Evolutionary conservation across 345 rosid species (phyloP).

Genomic region (Carallia pectinifolia): DNA sequence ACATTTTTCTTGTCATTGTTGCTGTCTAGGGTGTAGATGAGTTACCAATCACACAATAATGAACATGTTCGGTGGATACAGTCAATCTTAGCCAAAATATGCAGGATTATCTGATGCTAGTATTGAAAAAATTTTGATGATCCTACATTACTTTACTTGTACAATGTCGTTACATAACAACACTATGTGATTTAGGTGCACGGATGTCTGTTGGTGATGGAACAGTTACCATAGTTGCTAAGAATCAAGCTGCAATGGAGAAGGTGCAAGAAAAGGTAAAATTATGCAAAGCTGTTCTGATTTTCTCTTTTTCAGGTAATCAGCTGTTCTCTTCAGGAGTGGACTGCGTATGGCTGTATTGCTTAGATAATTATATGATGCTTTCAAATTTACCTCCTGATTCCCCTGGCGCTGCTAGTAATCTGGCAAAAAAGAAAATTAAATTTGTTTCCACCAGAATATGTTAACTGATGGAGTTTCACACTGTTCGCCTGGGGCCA

Average conservation of each 20-base stretch:
- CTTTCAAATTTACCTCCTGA: too few relatives aligned
- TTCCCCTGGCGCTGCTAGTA: too few relatives aligned
- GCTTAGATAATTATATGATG: too few relatives aligned
- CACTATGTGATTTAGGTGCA: constrained; percentile 54
- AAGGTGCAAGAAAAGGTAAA: constrained; percentile 80
- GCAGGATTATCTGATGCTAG: neutral
- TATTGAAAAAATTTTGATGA: neutral
- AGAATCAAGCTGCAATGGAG: constrained; percentile 69
- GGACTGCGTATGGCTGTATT: too few relatives aligned
- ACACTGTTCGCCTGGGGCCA: neutral
- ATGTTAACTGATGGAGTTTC: neutral
- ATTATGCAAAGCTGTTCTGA: neutral
- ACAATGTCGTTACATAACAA: neutral
- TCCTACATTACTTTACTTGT: neutral
- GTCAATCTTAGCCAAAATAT: too few relatives aligned
- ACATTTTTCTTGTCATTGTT: neutral
- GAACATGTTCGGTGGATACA: neutral
- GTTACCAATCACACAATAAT: constrained; percentile 2
- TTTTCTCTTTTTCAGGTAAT: neutral
- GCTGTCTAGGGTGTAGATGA: neutral
- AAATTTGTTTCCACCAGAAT: too few relatives aligned
- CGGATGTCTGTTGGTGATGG: constrained; percentile 73
- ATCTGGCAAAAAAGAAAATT: too few relatives aligned
- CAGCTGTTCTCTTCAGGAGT: neutral
- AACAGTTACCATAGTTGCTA: constrained; percentile 75